Conservation (phyloP, 768 basidiomycete species). For the Mycena olivaceomarginata region DNA sequence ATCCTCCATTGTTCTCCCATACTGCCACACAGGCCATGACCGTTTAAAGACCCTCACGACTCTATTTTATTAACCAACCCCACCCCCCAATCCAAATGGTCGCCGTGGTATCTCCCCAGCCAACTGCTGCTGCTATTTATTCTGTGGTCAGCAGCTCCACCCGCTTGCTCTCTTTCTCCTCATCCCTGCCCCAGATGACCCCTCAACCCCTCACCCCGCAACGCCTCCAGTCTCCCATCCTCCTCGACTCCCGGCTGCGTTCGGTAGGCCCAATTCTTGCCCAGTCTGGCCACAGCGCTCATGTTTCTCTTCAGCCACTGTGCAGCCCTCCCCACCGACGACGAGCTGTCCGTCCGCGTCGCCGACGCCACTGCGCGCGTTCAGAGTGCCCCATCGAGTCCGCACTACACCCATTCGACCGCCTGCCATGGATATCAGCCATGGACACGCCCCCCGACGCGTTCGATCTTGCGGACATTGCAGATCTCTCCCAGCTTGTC, state of each 20-base stretch:
- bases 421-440: conserved; percentile 80
- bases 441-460: conserved; percentile 68
- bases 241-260: conserved; percentile 42
- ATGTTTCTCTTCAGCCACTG: conserved; percentile 12
- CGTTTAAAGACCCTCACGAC: conserved; percentile 49
- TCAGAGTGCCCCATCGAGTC: conserved; percentile 63
- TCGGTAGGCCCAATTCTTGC: conserved; percentile 26
- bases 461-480: conserved; percentile 71
- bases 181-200: conserved; percentile 40
- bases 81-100: conserved; percentile 53
- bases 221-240: conserved; percentile 51
- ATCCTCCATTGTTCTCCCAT: conserved; percentile 40
- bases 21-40: conserved; percentile 32
- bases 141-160: conserved; percentile 34
- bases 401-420: conserved; percentile 69
- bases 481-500: conserved; percentile 78
- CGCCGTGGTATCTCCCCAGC: conserved; percentile 64
- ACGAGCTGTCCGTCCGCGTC: conserved; percentile 52
- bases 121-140: conserved; percentile 54
- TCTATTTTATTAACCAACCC: conserved; percentile 56
- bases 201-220: conserved; percentile 32
- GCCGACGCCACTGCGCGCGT: conserved; percentile 64
- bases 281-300: conserved; percentile 21
- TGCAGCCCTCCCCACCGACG: conserved; percentile 62
- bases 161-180: conserved; percentile 10